Evolutionary conservation across 257 asterid species (phyloP), one percentile per base, ranked within the genome.

Genomic region (Solanum gandarillasii): DNA sequence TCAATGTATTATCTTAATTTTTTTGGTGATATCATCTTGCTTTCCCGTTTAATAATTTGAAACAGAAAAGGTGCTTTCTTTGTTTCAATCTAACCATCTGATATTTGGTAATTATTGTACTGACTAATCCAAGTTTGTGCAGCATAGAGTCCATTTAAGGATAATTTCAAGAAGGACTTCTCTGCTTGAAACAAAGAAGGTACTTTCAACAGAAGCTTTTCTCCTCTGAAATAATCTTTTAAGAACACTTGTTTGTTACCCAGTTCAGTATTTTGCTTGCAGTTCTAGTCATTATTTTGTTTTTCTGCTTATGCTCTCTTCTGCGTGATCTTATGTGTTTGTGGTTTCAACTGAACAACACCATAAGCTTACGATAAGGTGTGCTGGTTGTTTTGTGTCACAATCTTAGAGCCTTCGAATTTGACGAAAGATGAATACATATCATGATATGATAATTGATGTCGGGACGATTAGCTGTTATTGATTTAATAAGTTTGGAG

Each of bases 271-370:
- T 68, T 72, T 32, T 31, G 25, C 43, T 32, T 72, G 25, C 41
- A 65, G 72, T 36, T 84, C 46, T 43, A 46, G 62, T 38, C 7
- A 48, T 74, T 68, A 62, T 11, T 76, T 68, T 36, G 6, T 85
- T 62, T 29, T 86, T 65, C 34, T 83, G 35, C 38, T 83, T 88
- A 31, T 41, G 76, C 93, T 95, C 94, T 88, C 98, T 93, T 58
- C 72, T 92, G 72, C 92, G 87, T 32, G 98, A 96, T 89, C 90
- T 70, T 83, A 92, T 90, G 83, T 83, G 0, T 68, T 27, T 27
- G 74, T 68, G 35, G 12, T 68, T 68, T 68, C 75, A 29, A 6
- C 36, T 29, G 6, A 68, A 68, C 75, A 68, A 12, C 36, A 68
- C n/a, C n/a, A n/a, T n/a, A n/a, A n/a, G n/a, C n/a, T n/a, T n/a